A percentile compares a stretch with the other conserved stretches of the same genome.
Evolutionary conservation across 2,329 filamentous ascomycete genomes (phyloP).

Genomic region (Aspergillus quadrilineatus): DNA sequence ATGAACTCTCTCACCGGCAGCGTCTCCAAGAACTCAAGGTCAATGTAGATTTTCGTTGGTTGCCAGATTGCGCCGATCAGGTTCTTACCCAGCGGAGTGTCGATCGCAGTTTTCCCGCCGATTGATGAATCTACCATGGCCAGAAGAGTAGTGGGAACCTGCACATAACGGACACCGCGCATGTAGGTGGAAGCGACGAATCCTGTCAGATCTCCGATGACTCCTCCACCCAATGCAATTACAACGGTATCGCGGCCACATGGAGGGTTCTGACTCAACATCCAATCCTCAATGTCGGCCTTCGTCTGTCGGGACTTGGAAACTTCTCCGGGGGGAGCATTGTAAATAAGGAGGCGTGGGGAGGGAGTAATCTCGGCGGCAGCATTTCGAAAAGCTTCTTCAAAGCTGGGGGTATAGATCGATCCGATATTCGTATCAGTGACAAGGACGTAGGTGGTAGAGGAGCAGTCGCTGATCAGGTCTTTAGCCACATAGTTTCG

Average conservation of each 20-base stretch:
- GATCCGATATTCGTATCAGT: slow-evolving; percentile 90
- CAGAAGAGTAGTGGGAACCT: slow-evolving; percentile 90
- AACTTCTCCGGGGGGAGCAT: slow-evolving; percentile 85
- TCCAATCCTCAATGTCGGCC: slow-evolving; percentile 95
- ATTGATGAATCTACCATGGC: slow-evolving; percentile 99
- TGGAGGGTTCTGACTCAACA: slow-evolving; percentile 74
- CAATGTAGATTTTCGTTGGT: slow-evolving; percentile 88
- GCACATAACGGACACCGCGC: slow-evolving; percentile 92
- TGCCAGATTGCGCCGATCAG: slow-evolving; percentile 96
- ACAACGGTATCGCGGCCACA: slow-evolving; percentile 95
- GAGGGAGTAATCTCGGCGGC: slow-evolving; percentile 47
- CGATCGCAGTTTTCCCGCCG: slow-evolving; percentile 96
- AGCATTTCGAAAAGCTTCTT: slow-evolving; percentile 60
- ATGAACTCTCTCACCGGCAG: slow-evolving; percentile 89
- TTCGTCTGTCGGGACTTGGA: slow-evolving; percentile 94
- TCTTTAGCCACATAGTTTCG: slow-evolving; percentile 76
- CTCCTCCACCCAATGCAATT: slow-evolving; percentile 89
- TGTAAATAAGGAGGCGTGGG: slow-evolving; percentile 77
- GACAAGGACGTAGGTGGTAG: slow-evolving; percentile 92
- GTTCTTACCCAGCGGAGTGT: slow-evolving; percentile 94
- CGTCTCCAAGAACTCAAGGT: slow-evolving; percentile 86
- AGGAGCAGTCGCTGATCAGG: slow-evolving; percentile 71
- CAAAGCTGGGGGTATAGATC: slow-evolving; percentile 77
- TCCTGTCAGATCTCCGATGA: slow-evolving; percentile 97
- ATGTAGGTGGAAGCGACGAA: slow-evolving; percentile 98